Base-by-base conservation (phyloP, 805 yeast species). In the Candida vaughaniae region DNA sequence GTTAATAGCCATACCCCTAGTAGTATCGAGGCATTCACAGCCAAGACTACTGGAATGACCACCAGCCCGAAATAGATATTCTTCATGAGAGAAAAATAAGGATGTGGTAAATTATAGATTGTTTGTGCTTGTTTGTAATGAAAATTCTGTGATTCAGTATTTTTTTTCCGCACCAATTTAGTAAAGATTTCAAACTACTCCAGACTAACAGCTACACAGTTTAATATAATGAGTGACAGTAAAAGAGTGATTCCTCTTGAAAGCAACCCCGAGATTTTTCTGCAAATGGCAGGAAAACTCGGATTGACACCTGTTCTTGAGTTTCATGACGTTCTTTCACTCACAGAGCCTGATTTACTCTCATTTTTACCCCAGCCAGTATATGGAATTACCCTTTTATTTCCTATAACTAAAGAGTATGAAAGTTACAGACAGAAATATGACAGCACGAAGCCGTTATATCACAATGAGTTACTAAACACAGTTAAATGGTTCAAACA, bases 181-280 rank as follows among this genome's bases (percentile, higher is more conserved):
- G n/a, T n/a, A n/a, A n/a, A n/a, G n/a, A n/a, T n/a, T n/a, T n/a
- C n/a, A n/a, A n/a, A n/a, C n/a, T n/a, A n/a, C n/a, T n/a, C n/a
- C n/a, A n/a, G n/a, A n/a, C n/a, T n/a, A n/a, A n/a, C n/a, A n/a
- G n/a, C n/a, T n/a, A n/a, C n/a, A n/a, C 33, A 14, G 10, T 20
- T 20, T 10, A 7, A 20, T 20, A 20, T 20, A 6, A 35, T 35
- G 38, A 7, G 30, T 19, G 39, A 30, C 22, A 17, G 22, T 20
- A 51, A 46, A 36, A 38, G 58, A 10, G 91, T 86, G 11, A 80
- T 89, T 9, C 98, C 98, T 3, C 63, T 91, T 22, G 99, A 93
- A 56, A 85, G 95, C 6, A 87, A 89, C 50, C 99, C 99, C 0
- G 82, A 73, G 7, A 78, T 91, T 5, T 90, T 91, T 64, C 77